Base-by-base conservation (phyloP, 768 basidiomycete genomes). In the Termitomyces titanicus region DNA sequence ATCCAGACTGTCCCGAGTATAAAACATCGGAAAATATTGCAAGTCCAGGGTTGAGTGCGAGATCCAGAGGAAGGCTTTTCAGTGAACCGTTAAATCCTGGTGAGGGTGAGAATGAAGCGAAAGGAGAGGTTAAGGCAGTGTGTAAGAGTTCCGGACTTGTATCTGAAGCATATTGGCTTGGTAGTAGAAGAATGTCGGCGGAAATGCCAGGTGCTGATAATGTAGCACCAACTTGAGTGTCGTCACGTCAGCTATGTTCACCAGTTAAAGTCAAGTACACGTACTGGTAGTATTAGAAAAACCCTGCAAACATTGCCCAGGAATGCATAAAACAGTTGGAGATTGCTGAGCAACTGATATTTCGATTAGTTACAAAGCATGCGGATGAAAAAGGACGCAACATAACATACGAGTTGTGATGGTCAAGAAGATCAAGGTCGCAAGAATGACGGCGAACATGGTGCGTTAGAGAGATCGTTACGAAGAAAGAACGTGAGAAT, bases 231-330 rank as follows among this genome's bases (percentile, higher is more conserved):
- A 88, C 86, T 88, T 29, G 24, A n/a, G 27, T 22, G 20, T 33
- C n/a, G n/a, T 15, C 11, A 13, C 17, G 35, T 54, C 31, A 57
- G 20, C n/a, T 47, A 4, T 5, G 0, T 46, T 34, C 29, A 9
- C 25, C 33, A 6, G 17, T 22, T 17, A 27, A 12, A 22, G 37
- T 38, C 18, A 39, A 37, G 22, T 7, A 24, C n/a, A 61, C 64
- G 39, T 44, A 79, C 83, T 68, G 60, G 83, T 79, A 13, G 78
- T 81, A 59, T 87, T 86, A 31, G 83, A 80, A 67, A 69, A 80
- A 39, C 85, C 85, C 64, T 86, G 76, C 44, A 87, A 70, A 71
- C 85, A 87, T 81, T 86, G 83, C 59, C 86, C 86, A 66, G 86
- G 82, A 79, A 83, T 70, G 74, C 85, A 87, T 49, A 87, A 68